Evolutionary conservation across 805 yeast species (phyloP), one percentile per base, ranked within the genome.

Genomic region (Kodamaea hsintzibuensis): DNA sequence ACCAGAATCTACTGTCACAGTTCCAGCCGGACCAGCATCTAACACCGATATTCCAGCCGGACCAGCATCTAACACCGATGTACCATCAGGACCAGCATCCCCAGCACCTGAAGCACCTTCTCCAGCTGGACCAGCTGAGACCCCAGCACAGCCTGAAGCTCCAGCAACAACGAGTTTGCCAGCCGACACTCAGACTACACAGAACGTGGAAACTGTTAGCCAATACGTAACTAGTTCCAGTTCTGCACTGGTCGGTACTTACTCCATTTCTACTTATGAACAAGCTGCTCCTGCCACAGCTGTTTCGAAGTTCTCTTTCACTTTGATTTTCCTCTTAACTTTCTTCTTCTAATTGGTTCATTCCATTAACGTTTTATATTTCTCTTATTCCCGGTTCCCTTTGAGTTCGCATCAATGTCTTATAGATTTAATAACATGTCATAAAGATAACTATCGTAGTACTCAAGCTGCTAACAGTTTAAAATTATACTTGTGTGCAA

Each of bases 261-360:
- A 44, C 38, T 14, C 48, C 16, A 30, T 44, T 25, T 25, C 48
- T 19, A 13, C 48, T 14, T 44, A 44, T 19, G 48, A 44, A 44
- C 30, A 44, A 13, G 48, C 48, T 7, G 48, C 38, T 10, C 35
- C 48, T 13, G 17, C 17, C 19, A 2, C 48, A 7, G 22, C 17
- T 12, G 48, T 18, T 3, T 44, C 48, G n/a, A 44, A 27, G 17
- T 44, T 27, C 14, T 44, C 48, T 6, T 27, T 44, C 38, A 38
- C 38, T 27, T 25, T 44, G 25, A 27, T 44, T 14, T 44, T 44
- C 48, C 37, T 44, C 17, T 44, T 44, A 38, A 27, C 48, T 17
- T 13, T 44, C 25, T 27, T 44, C 13, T 22, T 44, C 38, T 44
- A 44, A 25, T 22, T 6, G 25, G 25, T 22, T 22, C 6, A 22